phyloP scores from a whole-genome alignment of 192 early-diverging fungal genomes.

The Gryganskiella cystojenkinii region DNA sequence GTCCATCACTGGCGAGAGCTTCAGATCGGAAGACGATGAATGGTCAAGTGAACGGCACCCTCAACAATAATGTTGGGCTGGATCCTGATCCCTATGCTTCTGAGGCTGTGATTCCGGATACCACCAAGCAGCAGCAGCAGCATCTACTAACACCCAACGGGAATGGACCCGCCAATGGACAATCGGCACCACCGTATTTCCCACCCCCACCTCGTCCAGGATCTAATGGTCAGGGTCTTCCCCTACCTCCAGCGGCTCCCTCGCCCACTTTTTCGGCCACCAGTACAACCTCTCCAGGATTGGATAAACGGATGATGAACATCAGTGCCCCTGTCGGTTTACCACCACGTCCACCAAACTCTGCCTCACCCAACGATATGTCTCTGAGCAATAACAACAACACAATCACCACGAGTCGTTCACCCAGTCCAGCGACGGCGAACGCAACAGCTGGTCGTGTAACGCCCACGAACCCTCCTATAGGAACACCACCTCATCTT shows the following conservation, averaged over 20 bases:
- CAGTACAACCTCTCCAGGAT: neutral
- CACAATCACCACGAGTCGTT: neutral
- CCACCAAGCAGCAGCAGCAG: neutral
- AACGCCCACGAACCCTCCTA: neutral
- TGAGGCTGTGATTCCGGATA: slow-evolving; percentile 6
- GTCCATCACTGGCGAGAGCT: slow-evolving; percentile 1
- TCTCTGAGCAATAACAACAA: too few species aligned
- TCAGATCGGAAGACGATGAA: slow-evolving; percentile 19
- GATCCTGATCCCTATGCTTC: slow-evolving; percentile 26
- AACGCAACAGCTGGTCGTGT: neutral
- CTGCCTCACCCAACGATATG: too few species aligned
- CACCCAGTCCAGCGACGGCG: neutral
- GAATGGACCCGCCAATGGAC: too few species aligned
- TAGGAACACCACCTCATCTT: too few species aligned
- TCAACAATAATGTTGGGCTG: slow-evolving; percentile 2
- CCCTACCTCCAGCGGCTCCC: neutral
- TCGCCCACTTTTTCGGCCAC: neutral
- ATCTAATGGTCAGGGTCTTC: neutral
- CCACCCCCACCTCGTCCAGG: slow-evolving; percentile 10
- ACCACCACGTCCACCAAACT: neutral
- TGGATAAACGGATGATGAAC: neutral
- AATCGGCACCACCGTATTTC: neutral
- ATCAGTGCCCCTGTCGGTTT: too few species aligned
- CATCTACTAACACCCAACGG: too few species aligned
- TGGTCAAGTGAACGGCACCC: neutral